Percentiles rank a stretch among this genome's conserved stretches.
phyloP scores from a whole-genome alignment of 495 filamentous ascomycete species.

The Lineolata rhizophorae region DNA sequence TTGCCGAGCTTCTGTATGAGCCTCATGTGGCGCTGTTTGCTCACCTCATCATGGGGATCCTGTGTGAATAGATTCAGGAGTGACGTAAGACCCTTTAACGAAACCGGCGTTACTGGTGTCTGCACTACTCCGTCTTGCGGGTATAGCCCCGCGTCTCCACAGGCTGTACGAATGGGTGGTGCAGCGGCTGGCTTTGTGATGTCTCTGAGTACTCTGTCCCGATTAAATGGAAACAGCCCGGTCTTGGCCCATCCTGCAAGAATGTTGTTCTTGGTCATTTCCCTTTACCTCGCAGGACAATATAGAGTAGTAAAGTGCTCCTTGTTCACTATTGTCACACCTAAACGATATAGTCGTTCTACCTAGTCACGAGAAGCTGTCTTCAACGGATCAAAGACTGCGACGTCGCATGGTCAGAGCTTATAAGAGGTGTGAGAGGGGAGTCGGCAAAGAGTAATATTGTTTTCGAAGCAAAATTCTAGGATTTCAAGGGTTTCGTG shows the following conservation, averaged over 20 bases:
- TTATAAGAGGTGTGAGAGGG: conserved; percentile 1
- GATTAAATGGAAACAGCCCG: not conserved
- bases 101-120: not conserved
- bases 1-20: not conserved
- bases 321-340: not conserved
- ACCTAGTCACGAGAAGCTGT: not conserved
- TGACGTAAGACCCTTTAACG: not conserved
- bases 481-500: conserved; percentile 1
- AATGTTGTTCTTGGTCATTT: not conserved
- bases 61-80: not conserved
- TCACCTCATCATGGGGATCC: not conserved
- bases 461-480: conserved; percentile 1
- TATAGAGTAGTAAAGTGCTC: conserved; percentile 1
- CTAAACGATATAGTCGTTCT: not conserved
- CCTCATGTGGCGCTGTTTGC: conserved; percentile 1
- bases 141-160: not conserved
- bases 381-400: not conserved
- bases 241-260: not conserved
- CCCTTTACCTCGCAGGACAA: not conserved
- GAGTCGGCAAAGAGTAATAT: conserved; percentile 1
- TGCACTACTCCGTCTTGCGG: conserved; percentile 1
- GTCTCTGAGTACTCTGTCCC: not conserved
- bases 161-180: not conserved
- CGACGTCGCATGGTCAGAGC: not conserved
- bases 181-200: not conserved